Evolutionary conservation across 352 stramenopile species (phyloP).

Genomic region (Phytophthora cryptogea): DNA sequence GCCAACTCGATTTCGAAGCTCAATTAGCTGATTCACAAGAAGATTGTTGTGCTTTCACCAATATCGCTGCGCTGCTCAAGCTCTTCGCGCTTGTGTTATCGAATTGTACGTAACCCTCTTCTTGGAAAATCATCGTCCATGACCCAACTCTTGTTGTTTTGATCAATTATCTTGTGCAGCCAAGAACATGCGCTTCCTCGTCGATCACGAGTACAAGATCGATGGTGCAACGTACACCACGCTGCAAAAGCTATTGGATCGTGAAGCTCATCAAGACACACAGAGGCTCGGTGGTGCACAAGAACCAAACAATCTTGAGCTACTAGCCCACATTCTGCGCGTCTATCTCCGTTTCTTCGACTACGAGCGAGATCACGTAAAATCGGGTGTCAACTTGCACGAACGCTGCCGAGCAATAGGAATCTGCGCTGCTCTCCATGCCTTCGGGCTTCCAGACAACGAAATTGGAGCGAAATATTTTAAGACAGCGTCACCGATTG

Average conservation of each 20-base stretch:
- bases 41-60: neutral
- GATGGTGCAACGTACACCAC: conserved; percentile 15
- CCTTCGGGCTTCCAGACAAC: conserved; percentile 5
- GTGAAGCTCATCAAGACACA: neutral
- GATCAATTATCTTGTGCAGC: neutral
- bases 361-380: conserved; percentile 6
- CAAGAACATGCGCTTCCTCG: conserved; percentile 26
- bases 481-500: neutral
- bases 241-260: conserved; percentile 11
- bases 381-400: conserved; percentile 14
- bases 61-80: conserved; percentile 20
- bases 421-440: conserved; percentile 24
- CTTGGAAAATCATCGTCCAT: neutral
- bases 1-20: conserved; percentile 14
- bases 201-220: conserved; percentile 16
- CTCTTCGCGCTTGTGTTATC: conserved; percentile 25
- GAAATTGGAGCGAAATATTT: neutral
- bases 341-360: conserved; percentile 33
- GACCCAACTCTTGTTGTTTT: neutral
- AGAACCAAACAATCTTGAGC: conserved; percentile 11
- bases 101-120: conserved; percentile 24
- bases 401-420: conserved; percentile 29
- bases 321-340: conserved; percentile 23
- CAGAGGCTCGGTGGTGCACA: neutral
- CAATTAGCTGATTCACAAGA: neutral